Conservation (phyloP, 306 rosid genomes). For the Cicer chorassanicum region DNA sequence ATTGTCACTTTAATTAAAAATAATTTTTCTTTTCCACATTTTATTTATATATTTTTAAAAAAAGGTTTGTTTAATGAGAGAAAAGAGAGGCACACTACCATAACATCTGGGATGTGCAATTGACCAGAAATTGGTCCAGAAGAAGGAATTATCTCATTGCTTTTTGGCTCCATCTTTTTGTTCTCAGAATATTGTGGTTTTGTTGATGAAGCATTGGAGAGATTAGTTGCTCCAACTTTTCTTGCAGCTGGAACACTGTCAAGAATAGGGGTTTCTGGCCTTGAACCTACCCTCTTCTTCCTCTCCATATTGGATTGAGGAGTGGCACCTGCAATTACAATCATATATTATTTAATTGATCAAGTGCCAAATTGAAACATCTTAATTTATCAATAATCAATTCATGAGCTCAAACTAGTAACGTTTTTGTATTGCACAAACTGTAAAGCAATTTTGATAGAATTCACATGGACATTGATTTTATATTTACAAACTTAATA, state of each 20-base stretch:
- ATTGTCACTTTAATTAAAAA: no score
- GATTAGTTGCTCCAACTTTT: conserved; percentile 43
- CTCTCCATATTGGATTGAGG: conserved; percentile 56
- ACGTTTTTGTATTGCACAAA: background rate
- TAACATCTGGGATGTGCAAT: conserved; percentile 47
- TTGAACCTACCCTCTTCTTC: conserved; percentile 58
- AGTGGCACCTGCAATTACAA: conserved; percentile 59
- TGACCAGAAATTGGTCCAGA: conserved; percentile 51
- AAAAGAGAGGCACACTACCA: conserved; percentile 48
- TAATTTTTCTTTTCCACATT: no score
- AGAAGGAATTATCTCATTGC: conserved; percentile 45
- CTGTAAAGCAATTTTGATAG: background rate
- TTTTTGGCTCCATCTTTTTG: conserved; percentile 47
- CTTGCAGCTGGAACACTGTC: conserved; percentile 47
- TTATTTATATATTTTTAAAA: no score
- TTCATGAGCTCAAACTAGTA: background rate
- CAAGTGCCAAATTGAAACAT: background rate
- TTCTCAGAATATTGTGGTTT: conserved; percentile 45
- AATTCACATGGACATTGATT: background rate
- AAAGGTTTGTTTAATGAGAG: background rate
- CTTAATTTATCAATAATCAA: background rate
- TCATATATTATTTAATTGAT: background rate
- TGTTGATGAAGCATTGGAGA: conserved; percentile 46
- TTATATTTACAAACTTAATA: background rate
- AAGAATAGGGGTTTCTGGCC: conserved; percentile 60